phyloP scores from a whole-genome alignment of 2,329 filamentous ascomycete species.

The Aspergillus neoniger region DNA sequence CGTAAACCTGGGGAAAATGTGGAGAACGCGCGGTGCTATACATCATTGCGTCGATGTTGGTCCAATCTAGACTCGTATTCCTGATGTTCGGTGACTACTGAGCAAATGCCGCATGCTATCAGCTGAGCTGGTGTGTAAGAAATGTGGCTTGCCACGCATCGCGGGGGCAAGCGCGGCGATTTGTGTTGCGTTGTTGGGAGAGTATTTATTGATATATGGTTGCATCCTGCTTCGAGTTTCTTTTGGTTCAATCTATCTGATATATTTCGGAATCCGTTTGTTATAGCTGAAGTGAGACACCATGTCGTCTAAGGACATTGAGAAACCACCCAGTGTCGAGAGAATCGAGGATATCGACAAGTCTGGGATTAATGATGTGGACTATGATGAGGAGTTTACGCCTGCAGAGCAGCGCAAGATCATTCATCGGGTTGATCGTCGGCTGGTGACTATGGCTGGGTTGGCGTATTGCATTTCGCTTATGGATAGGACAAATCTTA shows the following conservation, averaged over 20 bases:
- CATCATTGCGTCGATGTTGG: neutral
- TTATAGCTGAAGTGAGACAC: neutral
- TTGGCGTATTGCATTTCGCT: constrained; percentile 72
- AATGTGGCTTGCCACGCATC: neutral
- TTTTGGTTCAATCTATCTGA: neutral
- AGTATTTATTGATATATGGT: neutral
- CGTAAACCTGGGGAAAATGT: neutral
- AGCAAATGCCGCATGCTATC: neutral
- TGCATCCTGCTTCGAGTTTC: neutral
- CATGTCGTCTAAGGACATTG: constrained; percentile 5
- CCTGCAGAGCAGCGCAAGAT: constrained; percentile 67
- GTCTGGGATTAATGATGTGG: constrained; percentile 12
- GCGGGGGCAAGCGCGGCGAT: neutral
- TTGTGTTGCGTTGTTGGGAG: neutral
- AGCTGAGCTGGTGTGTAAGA: neutral
- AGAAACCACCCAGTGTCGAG: constrained; percentile 17
- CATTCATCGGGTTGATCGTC: constrained; percentile 68
- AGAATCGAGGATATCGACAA: constrained; percentile 22
- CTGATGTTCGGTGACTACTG: neutral
- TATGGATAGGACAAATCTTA: constrained; percentile 77
- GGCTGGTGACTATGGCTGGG: constrained; percentile 63
- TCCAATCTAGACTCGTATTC: neutral
- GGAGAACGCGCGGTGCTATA: neutral
- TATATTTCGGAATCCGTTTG: no score
- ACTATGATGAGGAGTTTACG: constrained; percentile 49